Evolutionary conservation across 2,329 filamentous ascomycete species (phyloP).

Genomic region (Xylariaceae sp.): DNA sequence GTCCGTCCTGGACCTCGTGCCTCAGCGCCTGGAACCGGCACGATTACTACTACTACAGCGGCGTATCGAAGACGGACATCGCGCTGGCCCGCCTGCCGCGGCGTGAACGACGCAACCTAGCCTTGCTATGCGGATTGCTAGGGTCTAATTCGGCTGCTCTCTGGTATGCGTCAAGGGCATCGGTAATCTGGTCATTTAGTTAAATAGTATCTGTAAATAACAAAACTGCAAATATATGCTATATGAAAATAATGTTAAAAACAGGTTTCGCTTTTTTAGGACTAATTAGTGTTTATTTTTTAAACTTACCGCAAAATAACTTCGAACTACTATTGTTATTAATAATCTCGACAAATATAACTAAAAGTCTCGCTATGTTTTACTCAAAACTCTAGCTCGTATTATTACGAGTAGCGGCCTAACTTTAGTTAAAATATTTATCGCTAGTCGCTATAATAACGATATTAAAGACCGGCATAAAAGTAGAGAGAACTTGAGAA

Average conservation of each 20-base stretch:
- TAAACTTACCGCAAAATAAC: neutral
- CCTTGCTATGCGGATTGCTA: constrained; percentile 93
- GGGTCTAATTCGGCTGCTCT: constrained; percentile 94
- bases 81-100: too few relatives aligned
- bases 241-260: too few relatives aligned
- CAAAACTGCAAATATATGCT: too few relatives aligned
- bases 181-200: constrained; percentile 98
- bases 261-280: too few relatives aligned
- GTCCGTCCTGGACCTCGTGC: too few relatives aligned
- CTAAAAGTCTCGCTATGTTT: neutral
- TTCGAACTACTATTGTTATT: constrained; percentile 3
- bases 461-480: constrained; percentile 13
- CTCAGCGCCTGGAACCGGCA: too few relatives aligned
- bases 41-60: too few relatives aligned
- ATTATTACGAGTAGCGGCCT: neutral
- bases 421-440: constrained; percentile 6
- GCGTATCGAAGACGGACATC: too few relatives aligned
- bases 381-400: constrained; percentile 4
- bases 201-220: too few relatives aligned
- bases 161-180: constrained; percentile 94
- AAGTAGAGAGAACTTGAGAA: neutral
- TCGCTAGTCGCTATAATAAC: constrained; percentile 11
- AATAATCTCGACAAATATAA: constrained; percentile 12
- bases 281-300: too few relatives aligned
- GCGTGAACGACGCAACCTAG: too few relatives aligned